Conservation (phyloP, 768 basidiomycete genomes). For the Clitopilus hobsonii region DNA sequence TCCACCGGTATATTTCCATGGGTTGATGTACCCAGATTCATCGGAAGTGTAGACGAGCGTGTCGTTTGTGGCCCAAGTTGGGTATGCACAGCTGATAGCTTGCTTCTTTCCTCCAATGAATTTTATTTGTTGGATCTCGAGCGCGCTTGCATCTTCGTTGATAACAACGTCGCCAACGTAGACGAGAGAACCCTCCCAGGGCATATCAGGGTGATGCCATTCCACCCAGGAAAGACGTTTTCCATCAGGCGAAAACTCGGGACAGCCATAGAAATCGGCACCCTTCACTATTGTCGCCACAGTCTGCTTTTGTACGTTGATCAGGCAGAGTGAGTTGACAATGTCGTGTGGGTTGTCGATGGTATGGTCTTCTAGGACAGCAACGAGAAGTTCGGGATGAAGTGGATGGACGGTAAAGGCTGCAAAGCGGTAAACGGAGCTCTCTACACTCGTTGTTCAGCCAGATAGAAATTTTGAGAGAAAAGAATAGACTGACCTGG, state of each 20-base stretch:
- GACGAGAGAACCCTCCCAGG: conserved; percentile 19
- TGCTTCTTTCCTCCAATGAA: conserved; percentile 48
- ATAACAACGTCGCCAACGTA: conserved; percentile 42
- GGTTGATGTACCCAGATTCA: conserved; percentile 62
- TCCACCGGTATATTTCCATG: conserved; percentile 44
- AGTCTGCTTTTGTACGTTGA: conserved; percentile 42
- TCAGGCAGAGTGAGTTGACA: conserved; percentile 51
- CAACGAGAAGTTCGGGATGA: conserved; percentile 48
- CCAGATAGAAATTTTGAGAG: not conserved
- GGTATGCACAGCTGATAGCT: conserved; percentile 52
- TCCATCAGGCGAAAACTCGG: conserved; percentile 19
- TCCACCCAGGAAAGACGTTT: conserved; percentile 19
- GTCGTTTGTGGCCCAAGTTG: conserved; percentile 54
- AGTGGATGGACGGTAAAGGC: conserved; percentile 56
- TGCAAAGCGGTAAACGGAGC: conserved; percentile 54
- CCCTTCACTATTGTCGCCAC: conserved; percentile 45
- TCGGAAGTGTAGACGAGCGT: conserved; percentile 63
- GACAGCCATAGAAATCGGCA: conserved; percentile 70
- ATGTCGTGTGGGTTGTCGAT: conserved; percentile 43
- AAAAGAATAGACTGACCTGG: conserved; percentile 40
- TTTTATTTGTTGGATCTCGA: conserved; percentile 30
- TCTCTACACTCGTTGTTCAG: conserved; percentile 26
- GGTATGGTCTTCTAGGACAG: conserved; percentile 72
- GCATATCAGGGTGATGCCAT: conserved; percentile 23
- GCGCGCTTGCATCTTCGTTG: conserved; percentile 7